Evolutionary conservation across 768 basidiomycete species (phyloP), one percentile per base, ranked within the genome.

Genomic region (Collybiopsis luxurians): DNA sequence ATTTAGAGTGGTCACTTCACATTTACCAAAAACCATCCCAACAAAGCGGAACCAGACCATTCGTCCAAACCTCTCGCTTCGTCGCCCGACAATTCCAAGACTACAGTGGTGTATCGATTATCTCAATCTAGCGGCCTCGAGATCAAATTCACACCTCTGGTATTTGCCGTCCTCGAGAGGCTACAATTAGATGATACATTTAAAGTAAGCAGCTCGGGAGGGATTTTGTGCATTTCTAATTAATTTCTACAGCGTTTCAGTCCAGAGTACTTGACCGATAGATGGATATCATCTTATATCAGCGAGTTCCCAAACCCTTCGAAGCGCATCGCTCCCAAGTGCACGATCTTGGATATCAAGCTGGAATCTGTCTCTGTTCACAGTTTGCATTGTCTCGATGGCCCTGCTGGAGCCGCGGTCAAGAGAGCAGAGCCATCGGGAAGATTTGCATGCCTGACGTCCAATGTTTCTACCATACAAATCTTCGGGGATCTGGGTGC

Each of bases 131-230:
- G 69, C 27, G 69, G 71, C 19, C 47, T 83, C 13, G 68, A 72
- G 36, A 46, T 85, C 17, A 69, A 71, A 42, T 55, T 86, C n/a
- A 87, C 83, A 4, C 88, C 89, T 2, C 71, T 89, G 19, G 47
- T 84, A 17, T 57, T 83, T 36, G 71, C 75, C 17, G 77, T 75
- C 44, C 65, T 73, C n/a, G 64, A 66, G 30, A 66, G 66, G 53
- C 63, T 90, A 17, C 75, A 80, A 62, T 69, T 79, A 42, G 85
- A 84, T 45, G 58, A 81, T 38, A 70, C 71, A 54, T 10, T 17
- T 26, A 10, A 5, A 36, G 54, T 55, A 23, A 23, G 54, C 40
- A n/a, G n/a, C 28, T 51, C 10, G 17, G 13, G n/a, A 42, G 4
- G 19, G 4, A 4, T 7, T 12, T 13, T 10, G 34, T 27, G 23